Evolutionary conservation across 257 asterid genomes (phyloP).

Genomic region (Misopates orontium): DNA sequence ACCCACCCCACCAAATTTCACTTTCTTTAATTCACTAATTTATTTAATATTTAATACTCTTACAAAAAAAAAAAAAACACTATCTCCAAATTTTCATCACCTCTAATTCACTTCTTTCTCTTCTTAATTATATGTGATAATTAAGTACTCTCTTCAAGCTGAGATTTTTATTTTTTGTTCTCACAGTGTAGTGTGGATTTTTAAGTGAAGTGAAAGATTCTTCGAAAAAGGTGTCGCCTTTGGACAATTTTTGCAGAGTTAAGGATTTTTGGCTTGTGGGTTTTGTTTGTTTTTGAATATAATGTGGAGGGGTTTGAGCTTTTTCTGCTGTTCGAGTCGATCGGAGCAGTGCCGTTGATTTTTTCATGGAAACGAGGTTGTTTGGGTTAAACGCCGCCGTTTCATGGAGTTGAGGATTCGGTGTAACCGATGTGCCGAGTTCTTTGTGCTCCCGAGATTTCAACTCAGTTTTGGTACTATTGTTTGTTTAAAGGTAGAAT

Average conservation of each 20-base stretch:
- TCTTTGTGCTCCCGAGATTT: conserved; percentile 46
- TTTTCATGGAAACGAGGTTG: conserved; percentile 67
- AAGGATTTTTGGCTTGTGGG: conserved; percentile 40
- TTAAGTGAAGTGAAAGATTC: conserved; percentile 11
- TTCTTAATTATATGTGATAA: background rate
- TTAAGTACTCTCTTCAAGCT: conserved; percentile 15
- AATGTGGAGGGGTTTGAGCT: conserved; percentile 59
- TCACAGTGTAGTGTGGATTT: conserved; percentile 3
- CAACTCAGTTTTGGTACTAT: conserved; percentile 40
- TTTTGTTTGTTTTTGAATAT: conserved; percentile 27
- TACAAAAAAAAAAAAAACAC: too few species aligned
- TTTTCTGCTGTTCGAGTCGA: conserved; percentile 34
- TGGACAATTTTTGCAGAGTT: conserved; percentile 22
- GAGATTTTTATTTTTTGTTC: too few species aligned
- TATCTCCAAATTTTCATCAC: conserved; percentile 2
- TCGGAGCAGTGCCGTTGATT: conserved; percentile 55
- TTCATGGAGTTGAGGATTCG: conserved; percentile 85
- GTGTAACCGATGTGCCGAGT: conserved; percentile 60
- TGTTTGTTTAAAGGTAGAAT: conserved; percentile 41
- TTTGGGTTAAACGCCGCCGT: conserved; percentile 45
- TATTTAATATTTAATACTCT: conserved; percentile 24
- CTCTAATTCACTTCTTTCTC: background rate
- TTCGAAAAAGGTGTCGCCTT: conserved; percentile 37
- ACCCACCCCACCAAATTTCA: conserved; percentile 49
- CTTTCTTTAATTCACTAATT: conserved; percentile 27